Percentiles rank a stretch among this genome's conserved stretches.
Evolutionary conservation across 108 stramenopile species (phyloP).

Genomic region (Cyclotella atomus): DNA sequence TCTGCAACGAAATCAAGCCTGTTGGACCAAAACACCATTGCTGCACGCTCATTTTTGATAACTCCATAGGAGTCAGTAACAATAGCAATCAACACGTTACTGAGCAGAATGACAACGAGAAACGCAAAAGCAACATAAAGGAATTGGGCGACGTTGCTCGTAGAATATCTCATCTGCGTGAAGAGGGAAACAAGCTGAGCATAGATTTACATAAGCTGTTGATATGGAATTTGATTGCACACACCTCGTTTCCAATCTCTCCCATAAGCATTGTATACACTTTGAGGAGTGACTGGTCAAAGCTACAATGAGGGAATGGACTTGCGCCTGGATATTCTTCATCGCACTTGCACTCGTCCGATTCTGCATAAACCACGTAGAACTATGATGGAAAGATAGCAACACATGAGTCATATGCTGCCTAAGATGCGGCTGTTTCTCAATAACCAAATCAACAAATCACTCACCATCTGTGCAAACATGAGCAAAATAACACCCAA

Average conservation of each 20-base stretch:
- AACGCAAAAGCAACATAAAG: constrained; percentile 53
- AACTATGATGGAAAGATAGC: constrained; percentile 28
- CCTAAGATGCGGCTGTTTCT: neutral
- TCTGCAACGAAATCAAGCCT: constrained; percentile 66
- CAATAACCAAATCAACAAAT: neutral
- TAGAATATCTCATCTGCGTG: constrained; percentile 40
- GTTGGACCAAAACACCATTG: constrained; percentile 67
- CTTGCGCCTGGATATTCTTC: constrained; percentile 4
- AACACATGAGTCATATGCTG: neutral
- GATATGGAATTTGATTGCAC: neutral
- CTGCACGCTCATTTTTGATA: constrained; percentile 60
- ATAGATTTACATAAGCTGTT: neutral
- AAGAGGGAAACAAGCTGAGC: neutral
- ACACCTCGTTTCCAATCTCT: constrained; percentile 58
- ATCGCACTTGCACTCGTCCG: constrained; percentile 44
- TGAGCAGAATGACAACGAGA: constrained; percentile 58
- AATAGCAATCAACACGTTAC: constrained; percentile 66
- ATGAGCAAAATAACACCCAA: constrained; percentile 78
- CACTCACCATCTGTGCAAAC: constrained; percentile 76
- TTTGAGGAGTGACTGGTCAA: constrained; percentile 61
- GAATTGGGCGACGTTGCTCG: constrained; percentile 37
- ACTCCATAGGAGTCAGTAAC: constrained; percentile 64
- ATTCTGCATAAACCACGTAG: constrained; percentile 72
- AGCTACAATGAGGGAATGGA: constrained; percentile 59
- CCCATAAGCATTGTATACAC: constrained; percentile 68